Base-by-base conservation (phyloP, 163 green algal genomes). In the Chlamydomonas reinhardtii region DNA sequence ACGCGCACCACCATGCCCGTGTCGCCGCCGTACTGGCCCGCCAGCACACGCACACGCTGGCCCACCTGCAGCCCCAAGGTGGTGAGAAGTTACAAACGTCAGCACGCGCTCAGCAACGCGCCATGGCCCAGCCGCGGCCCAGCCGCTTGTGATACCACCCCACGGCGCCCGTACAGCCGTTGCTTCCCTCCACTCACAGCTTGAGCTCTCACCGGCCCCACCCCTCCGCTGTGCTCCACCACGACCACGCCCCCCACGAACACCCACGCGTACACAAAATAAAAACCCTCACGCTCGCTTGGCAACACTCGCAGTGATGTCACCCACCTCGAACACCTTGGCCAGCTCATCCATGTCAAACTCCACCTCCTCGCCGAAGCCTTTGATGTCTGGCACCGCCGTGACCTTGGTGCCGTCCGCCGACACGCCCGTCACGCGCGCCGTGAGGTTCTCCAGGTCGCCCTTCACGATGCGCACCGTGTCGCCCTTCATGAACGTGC, bases 311-410 rank as follows among this genome's bases (percentile, higher is more conserved):
- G n/a, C n/a, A n/a, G n/a, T n/a, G n/a, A n/a, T n/a, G n/a, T n/a
- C n/a, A n/a, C n/a, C n/a, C n/a, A 95, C 93, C 81, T 95, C 89
- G 91, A 99, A 98, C 70, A 94, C 94, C 91, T 99, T 99, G 75
- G 81, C 43, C 56, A 99, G 84, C 89, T 98, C 93, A 4, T 88
- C 73, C 6, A 93, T 68, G 24, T 93, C 84, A 64, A 97, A 94
- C 74, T 92, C 87, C 73, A 98, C 92, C 43, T 85, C 81, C 52
- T 97, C 94, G 15, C 86, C 89, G 73, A 97, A 94, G 64, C 87
- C 94, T 20, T 92, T 81, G 76, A 96, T 90, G 32, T 94, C 88
- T 29, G 93, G 92, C 62, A 85, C 80, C 4, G 94, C 90, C 82
- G 93, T 88, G 31, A 97, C 89, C 83, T 94, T 94, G 68, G 52